Base-by-base conservation (phyloP, 495 filamentous ascomycete species). In the Xylaria longipes region DNA sequence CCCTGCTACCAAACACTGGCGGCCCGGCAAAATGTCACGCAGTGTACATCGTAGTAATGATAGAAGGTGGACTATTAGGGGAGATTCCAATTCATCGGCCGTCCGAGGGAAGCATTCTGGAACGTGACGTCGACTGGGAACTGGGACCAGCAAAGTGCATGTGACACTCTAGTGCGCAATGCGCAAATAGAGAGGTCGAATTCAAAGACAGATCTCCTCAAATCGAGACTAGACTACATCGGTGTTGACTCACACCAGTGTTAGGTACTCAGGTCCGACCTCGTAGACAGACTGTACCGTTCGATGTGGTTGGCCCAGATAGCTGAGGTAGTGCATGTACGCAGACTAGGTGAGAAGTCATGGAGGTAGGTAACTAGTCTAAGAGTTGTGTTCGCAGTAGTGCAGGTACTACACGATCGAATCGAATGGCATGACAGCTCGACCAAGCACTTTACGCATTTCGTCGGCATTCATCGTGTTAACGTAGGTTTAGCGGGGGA, bases 181-280 rank as follows among this genome's bases (percentile, higher is more conserved):
- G 31, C 29, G 46, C 45, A 52, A 48, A 45, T 29, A 66, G 63
- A 14, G 43, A 50, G 63, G 63, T 52, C 45, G 31, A 66, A 66
- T 52, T 66, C 63, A 66, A 65, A 33, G 29, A 66, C 63, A 66
- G 43, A 50, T 52, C 1, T 52, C 29, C 29, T 50, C 45, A 15
- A 29, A 17, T 46, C 62, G 7, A 17, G 62, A 61, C 33, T 22
- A 60, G 45, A 22, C 67, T 45, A 45, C 37, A 50, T 46, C 58
- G 58, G 58, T 52, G 57, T 50, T 70, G 68, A 70, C 43, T 70
- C 68, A 70, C 45, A 58, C 52, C 56, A 20, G n/a, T 61, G 56
- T 64, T 25, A 14, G n/a, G 7, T 15, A 41, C 29, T 46, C 62
- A 39, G 37, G 33, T 65, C 41, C 62, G 41, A 62, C 41, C 14